Percentiles rank a stretch among this genome's conserved stretches.
phyloP scores from a whole-genome alignment of 345 rosid species.

The Linum trigynum region DNA sequence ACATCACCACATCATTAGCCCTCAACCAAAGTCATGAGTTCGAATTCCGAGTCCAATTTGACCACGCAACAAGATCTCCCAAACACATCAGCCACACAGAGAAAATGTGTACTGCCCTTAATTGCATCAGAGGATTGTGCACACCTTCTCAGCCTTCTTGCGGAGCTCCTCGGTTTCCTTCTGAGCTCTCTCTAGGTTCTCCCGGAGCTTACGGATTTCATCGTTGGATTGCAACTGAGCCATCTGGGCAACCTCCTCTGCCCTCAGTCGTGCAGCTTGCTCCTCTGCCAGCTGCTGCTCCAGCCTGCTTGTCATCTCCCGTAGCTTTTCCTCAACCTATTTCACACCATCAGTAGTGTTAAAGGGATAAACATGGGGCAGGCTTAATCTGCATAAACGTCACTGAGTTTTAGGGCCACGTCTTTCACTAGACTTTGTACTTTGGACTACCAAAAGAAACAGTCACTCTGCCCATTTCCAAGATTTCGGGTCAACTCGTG shows the following conservation, averaged over 20 bases:
- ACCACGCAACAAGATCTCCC: too few relatives aligned
- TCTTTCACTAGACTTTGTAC: too few relatives aligned
- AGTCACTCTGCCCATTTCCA: too few relatives aligned
- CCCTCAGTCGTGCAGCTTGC: constrained; percentile 63
- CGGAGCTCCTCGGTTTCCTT: constrained; percentile 57
- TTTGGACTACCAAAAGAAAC: too few relatives aligned
- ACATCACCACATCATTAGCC: too few relatives aligned
- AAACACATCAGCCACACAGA: too few relatives aligned
- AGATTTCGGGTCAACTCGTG: too few relatives aligned
- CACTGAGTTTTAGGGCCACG: too few relatives aligned
- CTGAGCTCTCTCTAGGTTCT: constrained; percentile 60
- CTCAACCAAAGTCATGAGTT: too few relatives aligned
- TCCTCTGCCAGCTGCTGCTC: constrained; percentile 72
- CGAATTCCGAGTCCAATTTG: too few relatives aligned
- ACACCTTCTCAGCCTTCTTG: constrained; percentile 35
- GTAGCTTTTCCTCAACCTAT: constrained; percentile 75
- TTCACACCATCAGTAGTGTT: neutral
- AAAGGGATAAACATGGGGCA: too few relatives aligned
- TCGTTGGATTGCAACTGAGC: constrained; percentile 60
- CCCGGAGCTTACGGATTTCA: constrained; percentile 63
- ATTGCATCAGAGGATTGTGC: constrained; percentile 46
- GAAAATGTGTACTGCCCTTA: neutral
- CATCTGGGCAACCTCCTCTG: constrained; percentile 46
- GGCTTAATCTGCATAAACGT: too few relatives aligned
- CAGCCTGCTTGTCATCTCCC: constrained; percentile 53